Conservation (phyloP, 306 rosid species). For the Acacia melanoxylon region DNA sequence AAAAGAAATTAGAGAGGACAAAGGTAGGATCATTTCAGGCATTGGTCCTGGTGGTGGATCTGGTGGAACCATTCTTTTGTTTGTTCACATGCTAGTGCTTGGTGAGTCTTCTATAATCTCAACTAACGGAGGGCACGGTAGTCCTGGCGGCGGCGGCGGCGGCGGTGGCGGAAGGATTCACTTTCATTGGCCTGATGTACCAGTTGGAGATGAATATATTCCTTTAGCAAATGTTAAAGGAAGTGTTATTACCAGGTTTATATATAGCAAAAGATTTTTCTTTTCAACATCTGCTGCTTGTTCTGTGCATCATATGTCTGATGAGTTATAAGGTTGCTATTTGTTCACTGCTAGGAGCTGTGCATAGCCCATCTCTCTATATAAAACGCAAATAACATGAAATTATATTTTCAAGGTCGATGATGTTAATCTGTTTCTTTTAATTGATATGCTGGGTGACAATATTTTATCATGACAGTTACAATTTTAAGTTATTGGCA, state of each 20-base stretch:
- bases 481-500: slow-evolving; percentile 14
- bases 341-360: not conserved
- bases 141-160: slow-evolving; percentile 87
- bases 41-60: slow-evolving; percentile 98
- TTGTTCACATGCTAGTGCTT: slow-evolving; percentile 63
- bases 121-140: slow-evolving; percentile 81
- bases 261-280: slow-evolving; percentile 16
- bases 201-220: slow-evolving; percentile 84
- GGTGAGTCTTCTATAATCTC: slow-evolving; percentile 71
- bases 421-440: not conserved
- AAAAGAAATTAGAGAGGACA: slow-evolving; percentile 47
- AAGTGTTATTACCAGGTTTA: slow-evolving; percentile 73
- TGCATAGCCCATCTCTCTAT: not conserved
- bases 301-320: slow-evolving; percentile 19
- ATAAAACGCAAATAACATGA: not conserved
- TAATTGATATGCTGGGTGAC: not conserved
- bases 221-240: slow-evolving; percentile 79
- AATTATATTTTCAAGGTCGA: not conserved
- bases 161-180: slow-evolving; percentile 99
- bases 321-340: slow-evolving; percentile 13
- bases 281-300: not conserved
- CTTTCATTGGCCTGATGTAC: slow-evolving; percentile 89
- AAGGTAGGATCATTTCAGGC: slow-evolving; percentile 43
- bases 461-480: slow-evolving; percentile 4
- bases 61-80: slow-evolving; percentile 93